Base-by-base conservation (phyloP, 495 filamentous ascomycete species). In the Aspergillus carlsbadensis region DNA sequence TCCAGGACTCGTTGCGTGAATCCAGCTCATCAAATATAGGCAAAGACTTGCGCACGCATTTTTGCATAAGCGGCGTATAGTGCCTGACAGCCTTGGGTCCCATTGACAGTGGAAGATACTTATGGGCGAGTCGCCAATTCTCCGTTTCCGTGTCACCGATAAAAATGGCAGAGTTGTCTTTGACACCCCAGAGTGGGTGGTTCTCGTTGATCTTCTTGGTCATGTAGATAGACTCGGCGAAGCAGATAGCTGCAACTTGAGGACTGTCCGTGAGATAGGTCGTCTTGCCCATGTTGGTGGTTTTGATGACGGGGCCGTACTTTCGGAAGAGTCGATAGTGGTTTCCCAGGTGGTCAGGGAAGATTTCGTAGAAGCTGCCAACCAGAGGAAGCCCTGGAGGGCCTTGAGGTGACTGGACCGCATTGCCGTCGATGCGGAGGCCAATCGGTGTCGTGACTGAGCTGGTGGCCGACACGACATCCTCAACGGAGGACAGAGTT, bases 321-420 rank as follows among this genome's bases (percentile, higher is more conserved):
- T 72, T 70, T 20, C 65, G 62, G 60, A 83, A 84, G 0, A 84
- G 73, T 0, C 81, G 72, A n/a, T 81, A 63, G 62, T 84, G 74
- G 66, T 86, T 86, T 10, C 82, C 82, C 0, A 84, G 67, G 55
- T 79, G 79, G 62, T 86, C 82, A 1, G 83, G 80, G 62, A 72
- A 86, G 48, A 84, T 66, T 58, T 83, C 81, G 57, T 76, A 81
- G 68, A 70, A 79, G 63, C 65, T 78, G 17, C 81, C 79, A 13
- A 81, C 70, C 7, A 75, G 51, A 8, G 82, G 82, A 0, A 84
- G 65, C 2, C 74, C 76, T 2, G 60, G 45, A 1, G 81, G 82
- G 0, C 81, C 81, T 31, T 73, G 73, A 13, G 74, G 63, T 6
- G 67, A 63, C 21, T 71, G 70, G 10, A 81, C 68, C 20, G 67